Base-by-base conservation (phyloP, 805 yeast genomes). In the Candida nitratophila region DNA sequence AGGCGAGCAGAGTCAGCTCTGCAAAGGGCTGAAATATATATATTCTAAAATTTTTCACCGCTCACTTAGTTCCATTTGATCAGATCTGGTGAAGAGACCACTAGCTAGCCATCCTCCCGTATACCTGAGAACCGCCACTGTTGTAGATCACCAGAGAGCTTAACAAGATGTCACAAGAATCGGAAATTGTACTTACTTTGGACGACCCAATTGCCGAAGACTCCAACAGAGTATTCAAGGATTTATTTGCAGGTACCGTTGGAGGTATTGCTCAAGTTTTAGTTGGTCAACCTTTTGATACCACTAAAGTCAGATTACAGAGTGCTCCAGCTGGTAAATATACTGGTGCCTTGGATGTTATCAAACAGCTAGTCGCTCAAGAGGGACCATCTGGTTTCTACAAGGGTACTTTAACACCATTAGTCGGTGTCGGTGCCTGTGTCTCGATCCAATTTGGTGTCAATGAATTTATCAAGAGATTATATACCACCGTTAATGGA, bases 261-360 rank as follows among this genome's bases (percentile, higher is more conserved):
- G 98, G 98, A 45, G 99, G 99, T 43, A 79, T 93, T 24, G 91
- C 97, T 7, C 99, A 93, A 66, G 98, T 93, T 8, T 68, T 93
- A 30, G 86, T 84, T 14, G 99, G 99, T 21, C 98, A 93, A 65
- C 97, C 98, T 8, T 91, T 91, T 57, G 98, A 90, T 61, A 86
- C 96, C 10, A 86, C 93, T 38, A 91, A 91, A 65, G 98, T 93
- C 19, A 73, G 99, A 42, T 71, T 93, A 40, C 98, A 93, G 59
- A 83, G 95, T 2, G 88, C 90, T 1, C 81, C 89, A 2, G 81
- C 81, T 30, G 93, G 95, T 4, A 73, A 77, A 16, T 86, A 84
- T 55, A 33, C 31, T 2, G 87, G 89, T 2, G 83, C 96, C 0
- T 53, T 77, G 45, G 95, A 88, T 53, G 96, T 88, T 11, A 80